Base-by-base conservation (phyloP, 2,329 filamentous ascomycete genomes). In the Alternaria sp. region DNA sequence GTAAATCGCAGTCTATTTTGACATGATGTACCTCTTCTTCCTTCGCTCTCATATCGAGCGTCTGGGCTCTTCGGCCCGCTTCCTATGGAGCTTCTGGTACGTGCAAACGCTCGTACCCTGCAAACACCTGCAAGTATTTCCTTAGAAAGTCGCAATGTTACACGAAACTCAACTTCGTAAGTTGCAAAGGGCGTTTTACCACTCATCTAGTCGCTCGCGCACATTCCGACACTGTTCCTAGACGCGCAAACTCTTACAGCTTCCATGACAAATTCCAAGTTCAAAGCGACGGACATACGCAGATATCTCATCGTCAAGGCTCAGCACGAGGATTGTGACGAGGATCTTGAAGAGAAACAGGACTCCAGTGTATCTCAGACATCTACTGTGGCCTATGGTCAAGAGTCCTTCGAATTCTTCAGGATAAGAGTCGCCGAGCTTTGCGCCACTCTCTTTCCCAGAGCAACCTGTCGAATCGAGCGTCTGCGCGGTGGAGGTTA, bases 401-500 rank as follows among this genome's bases (percentile, higher is more conserved):
- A 61, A 23, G 61, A 67, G 25, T 10, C 58, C 1, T 67, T 61
- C 28, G 50, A 61, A 15, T 54, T 44, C 1, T 62, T 64, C 46
- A 23, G 64, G n/a, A 14, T 14, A 7, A 60, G 63, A 50, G 66
- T 67, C 2, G 18, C 3, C 11, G 21, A 53, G 9, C 51, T 68
- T 10, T 64, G 47, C 21, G 6, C 20, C 23, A 3, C 51, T n/a
- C 7, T 14, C 15, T 50, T 61, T 41, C 15, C 37, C 20, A 30
- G 15, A 45, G 9, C 37, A 37, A 50, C 2, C 25, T 54, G 60
- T 28, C 20, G n/a, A 2, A 61, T 76, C n/a, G 56, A 73, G 14
- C 65, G 55, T 3, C 49, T 74, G 33, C 45, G 61, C 23, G 74
- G 74, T 5, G 74, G 74, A 4, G 44, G 37, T 9, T 73, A 50